These are phyloP conservation scores for Leccinum laetum DNA, from an alignment of 1,284 basidiomycete species.

Conservation along the genomic window DNA sequence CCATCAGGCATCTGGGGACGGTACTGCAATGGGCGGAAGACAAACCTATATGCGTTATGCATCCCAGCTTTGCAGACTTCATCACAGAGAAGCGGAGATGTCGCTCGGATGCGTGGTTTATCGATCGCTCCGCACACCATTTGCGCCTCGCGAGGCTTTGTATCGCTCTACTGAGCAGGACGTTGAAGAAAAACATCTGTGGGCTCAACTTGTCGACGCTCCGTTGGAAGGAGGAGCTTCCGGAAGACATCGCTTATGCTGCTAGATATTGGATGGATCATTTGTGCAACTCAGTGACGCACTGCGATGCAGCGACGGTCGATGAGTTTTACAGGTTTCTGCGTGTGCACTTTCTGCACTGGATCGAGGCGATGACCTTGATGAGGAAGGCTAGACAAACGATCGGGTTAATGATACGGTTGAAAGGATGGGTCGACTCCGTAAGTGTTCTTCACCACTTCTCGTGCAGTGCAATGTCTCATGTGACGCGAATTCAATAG, in stretches of 20 bases:
- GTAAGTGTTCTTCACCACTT: slow-evolving; percentile 15
- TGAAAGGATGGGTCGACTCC: slow-evolving; percentile 27
- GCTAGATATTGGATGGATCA: slow-evolving; percentile 31
- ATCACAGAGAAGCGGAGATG: slow-evolving; percentile 30
- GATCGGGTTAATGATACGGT: slow-evolving; percentile 25
- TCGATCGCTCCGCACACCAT: slow-evolving; percentile 24
- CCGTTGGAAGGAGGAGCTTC: slow-evolving; percentile 16
- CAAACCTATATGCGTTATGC: slow-evolving; percentile 32
- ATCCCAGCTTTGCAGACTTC: slow-evolving; percentile 34
- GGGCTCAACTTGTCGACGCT: slow-evolving; percentile 20
- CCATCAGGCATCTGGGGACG: slow-evolving; percentile 26
- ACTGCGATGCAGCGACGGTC: slow-evolving; percentile 3
- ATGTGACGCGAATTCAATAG: slow-evolving; percentile 15
- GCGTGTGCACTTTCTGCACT: slow-evolving; percentile 30
- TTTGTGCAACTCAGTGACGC: slow-evolving; percentile 18
- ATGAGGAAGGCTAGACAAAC: slow-evolving; percentile 34
- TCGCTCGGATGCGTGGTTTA: slow-evolving; percentile 28
- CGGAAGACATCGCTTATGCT: slow-evolving; percentile 27
- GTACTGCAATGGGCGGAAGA: slow-evolving; percentile 31
- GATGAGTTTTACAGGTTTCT: slow-evolving; percentile 23
- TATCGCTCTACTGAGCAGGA: slow-evolving; percentile 17
- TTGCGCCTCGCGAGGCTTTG: slow-evolving; percentile 28
- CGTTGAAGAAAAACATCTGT: slow-evolving; percentile 30
- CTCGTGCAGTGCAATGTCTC: not conserved
- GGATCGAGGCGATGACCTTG: slow-evolving; percentile 33